Base-by-base conservation (phyloP, 2,329 filamentous ascomycete genomes). In the Metarhizium robertsii region DNA sequence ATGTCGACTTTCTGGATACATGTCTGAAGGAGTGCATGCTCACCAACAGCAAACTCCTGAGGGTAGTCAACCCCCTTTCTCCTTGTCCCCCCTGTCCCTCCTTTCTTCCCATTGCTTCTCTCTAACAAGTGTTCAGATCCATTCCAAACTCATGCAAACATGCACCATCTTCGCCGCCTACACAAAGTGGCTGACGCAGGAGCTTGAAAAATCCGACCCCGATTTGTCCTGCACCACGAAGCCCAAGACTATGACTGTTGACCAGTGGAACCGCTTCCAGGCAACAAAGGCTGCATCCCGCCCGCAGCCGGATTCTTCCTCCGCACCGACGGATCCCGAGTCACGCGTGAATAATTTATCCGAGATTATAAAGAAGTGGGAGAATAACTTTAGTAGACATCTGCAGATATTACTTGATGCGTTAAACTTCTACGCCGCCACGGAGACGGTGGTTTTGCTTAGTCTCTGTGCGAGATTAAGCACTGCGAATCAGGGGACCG, bases 11-110 rank as follows among this genome's bases (percentile, higher is more conserved):
- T 69, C 75, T 99, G 50, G 94, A 96, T 64, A 97, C 94, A 4
- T 99, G 94, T 69, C 77, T 99, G 65, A 99, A 97, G 73, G 94
- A 97, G 73, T 97, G 94, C 75, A 97, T 97, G 91, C 79, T 99
- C 61, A 99, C 94, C 20, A 96, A 99, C 70, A 90, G 90, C 67
- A 96, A 96, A 74, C 79, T 99, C 6, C 75, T 99, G 6, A 87
- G 90, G 72, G 92, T 96, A 79, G 71, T 13, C 7, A 43, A 34
- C 42, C 36, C 46, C 45, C 16, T 29, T 42, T 55, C 34, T 53
- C 18, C 40, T 11, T 11, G 42, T 18, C 49, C 18, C 29, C 20
- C 42, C 43, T 14, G 32, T 58, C 40, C 47, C 55, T n/a, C 14
- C 30, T 11, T 32, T 30, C 20, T 30, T n/a, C 32, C 29, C 11